Evolutionary conservation across 2,329 filamentous ascomycete genomes (phyloP), one percentile per base, ranked within the genome.

Genomic region (Mollisia scopiformis): DNA sequence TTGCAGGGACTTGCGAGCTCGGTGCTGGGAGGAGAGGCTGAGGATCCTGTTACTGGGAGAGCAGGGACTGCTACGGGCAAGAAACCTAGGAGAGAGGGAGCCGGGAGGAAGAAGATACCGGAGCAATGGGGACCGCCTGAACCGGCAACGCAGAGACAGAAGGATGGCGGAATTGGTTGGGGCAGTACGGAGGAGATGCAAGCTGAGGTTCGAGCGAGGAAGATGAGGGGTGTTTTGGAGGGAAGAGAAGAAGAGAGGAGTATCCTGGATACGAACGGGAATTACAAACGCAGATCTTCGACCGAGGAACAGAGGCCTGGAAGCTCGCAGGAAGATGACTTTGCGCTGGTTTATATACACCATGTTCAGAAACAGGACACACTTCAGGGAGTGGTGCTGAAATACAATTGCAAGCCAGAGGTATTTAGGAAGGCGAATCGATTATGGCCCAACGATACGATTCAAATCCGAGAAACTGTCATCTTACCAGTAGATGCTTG

Each of bases 371-470:
- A 88, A 14, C 85, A 85, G 47, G 95, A 99, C 76, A 98, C 93
- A 1, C 88, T 98, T 68, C 93, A 93, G 1, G 94, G 95, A 2
- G 88, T 99, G 54, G 90, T 95, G 55, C 88, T 99, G 66, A 91
- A 89, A 69, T 99, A 96, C 76, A 89, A 91, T 69, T 98, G 94
- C 74, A 86, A 91, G 64, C 88, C 93, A 58, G 89, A 93, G 51
- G 84, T 90, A 1, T 88, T 99, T 66, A 85, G 92, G 61, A 95
- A 91, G 73, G 88, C 92, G 39, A 99, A 99, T 74, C 87, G 95
- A 11, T 87, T 99, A 71, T 99, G 95, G 95, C 92, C 93, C 6
- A 92, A 93, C 65, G 95, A 98, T 73, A 92, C 87, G 64, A 89
- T 98, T 35, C 94, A 97, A 74, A 86, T 88, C 51, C 88, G 93